Conservation (phyloP, 306 rosid genomes). For the Vachellia pachyceras region DNA sequence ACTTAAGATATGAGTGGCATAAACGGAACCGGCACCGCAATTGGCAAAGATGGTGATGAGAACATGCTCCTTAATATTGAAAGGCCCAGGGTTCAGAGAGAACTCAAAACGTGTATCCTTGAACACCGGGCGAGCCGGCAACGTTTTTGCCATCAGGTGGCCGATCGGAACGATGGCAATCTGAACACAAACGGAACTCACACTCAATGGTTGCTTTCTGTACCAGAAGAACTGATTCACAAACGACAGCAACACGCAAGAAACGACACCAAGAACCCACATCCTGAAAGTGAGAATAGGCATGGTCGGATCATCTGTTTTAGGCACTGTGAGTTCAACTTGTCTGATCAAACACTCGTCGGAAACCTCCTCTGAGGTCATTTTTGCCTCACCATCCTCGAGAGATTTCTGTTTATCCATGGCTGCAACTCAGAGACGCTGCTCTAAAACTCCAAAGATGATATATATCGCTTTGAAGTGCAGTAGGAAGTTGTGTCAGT, state of each 20-base stretch:
- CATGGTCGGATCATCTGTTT: conserved; percentile 60
- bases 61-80: conserved; percentile 69
- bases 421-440: neutral
- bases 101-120: conserved; percentile 52
- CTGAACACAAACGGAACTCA: conserved; percentile 59
- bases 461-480: too few relatives aligned
- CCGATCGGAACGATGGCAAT: conserved; percentile 70
- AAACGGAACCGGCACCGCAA: conserved; percentile 69
- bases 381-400: neutral
- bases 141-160: conserved; percentile 55
- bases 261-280: conserved; percentile 66
- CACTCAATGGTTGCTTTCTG: conserved; percentile 53
- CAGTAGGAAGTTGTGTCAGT: too few relatives aligned
- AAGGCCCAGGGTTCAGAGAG: conserved; percentile 67
- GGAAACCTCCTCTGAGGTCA: neutral
- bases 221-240: conserved; percentile 77
- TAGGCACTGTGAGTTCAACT: conserved; percentile 64
- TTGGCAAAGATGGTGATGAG: conserved; percentile 68
- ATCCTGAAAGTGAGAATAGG: conserved; percentile 63
- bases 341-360: conserved; percentile 52
- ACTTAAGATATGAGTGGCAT: conserved; percentile 67
- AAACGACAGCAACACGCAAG: conserved; percentile 58
- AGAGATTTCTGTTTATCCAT: conserved; percentile 18
- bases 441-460: neutral
- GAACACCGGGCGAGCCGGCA: conserved; percentile 44